phyloP scores from a whole-genome alignment of 441 rosid species.

The Populus hybrid region DNA sequence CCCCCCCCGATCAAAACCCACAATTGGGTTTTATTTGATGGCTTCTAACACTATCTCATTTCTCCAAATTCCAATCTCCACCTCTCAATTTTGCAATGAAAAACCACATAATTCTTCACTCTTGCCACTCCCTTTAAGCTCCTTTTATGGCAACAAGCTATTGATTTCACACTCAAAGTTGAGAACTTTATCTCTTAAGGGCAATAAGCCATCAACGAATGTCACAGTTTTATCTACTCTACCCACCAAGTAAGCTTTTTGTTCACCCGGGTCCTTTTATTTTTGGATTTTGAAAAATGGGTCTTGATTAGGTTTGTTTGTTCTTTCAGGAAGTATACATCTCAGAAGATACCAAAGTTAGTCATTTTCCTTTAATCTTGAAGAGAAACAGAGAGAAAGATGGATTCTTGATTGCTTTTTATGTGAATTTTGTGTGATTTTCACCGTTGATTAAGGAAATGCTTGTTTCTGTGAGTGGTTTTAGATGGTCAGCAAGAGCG shows the following conservation, averaged over 20 bases:
- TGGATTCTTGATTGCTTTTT: background rate
- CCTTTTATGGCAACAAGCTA: conserved; percentile 45
- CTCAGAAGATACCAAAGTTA: conserved; percentile 63
- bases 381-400: background rate
- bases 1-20: background rate
- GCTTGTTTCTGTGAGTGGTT: conserved; percentile 15
- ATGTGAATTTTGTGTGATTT: background rate
- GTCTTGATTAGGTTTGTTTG: no score
- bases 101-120: conserved; percentile 19
- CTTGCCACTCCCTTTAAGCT: conserved; percentile 24
- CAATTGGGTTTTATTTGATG: conserved; percentile 29
- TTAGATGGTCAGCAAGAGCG: conserved; percentile 93
- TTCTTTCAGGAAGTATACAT: background rate
- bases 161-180: conserved; percentile 27
- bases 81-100: conserved; percentile 23
- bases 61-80: conserved; percentile 36
- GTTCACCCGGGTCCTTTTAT: background rate
- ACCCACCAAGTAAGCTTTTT: conserved; percentile 49
- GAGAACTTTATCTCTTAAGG: conserved; percentile 25
- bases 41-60: conserved; percentile 49
- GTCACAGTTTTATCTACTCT: conserved; percentile 50
- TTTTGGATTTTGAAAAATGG: no score
- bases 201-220: conserved; percentile 27
- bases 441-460: background rate
- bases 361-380: conserved; percentile 20